Base-by-base conservation (phyloP, 768 basidiomycete genomes). In the Leccinum variicolor region DNA sequence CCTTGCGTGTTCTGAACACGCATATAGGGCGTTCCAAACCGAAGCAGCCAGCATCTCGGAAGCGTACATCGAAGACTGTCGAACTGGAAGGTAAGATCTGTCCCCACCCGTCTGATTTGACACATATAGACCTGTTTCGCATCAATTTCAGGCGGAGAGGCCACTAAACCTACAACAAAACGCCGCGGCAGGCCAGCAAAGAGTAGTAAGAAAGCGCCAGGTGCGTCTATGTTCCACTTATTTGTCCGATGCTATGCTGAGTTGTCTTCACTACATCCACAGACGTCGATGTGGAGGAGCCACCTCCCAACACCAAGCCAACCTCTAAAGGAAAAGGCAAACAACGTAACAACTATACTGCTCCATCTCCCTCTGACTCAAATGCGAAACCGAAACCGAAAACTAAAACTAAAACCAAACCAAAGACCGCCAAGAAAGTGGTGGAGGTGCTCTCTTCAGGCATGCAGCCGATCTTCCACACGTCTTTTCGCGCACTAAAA, bases 101-200 rank as follows among this genome's bases (percentile, higher is more conserved):
- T 29, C 56, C 48, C 26, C 9, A 45, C 3, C 4, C 11, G 14
- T 17, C 50, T 28, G 4, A 23, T 25, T 17, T 14, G 19, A 25
- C 6, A 14, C 29, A 5, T 34, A 41, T 39, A 17, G 8, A 50
- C 26, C 47, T 8, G 26, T 3, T 57, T 29, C 21, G 2, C 13
- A 6, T 21, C 23, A 2, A 6, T 33, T 34, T 47, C 29, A 64
- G 64, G 28, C 8, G 53, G 54, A 25, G 25, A 25, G 6, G 6
- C 11, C 2, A 8, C 47, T 28, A 56, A 59, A 21, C 54, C 66
- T 36, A 15, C 58, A 34, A 53, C 66, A 8, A 66, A 60, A 29
- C 69, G 63, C 10, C 60, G 58, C 41, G 57, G 60, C 8, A 53
- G 53, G 19, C 58, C 54, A 5, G 36, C 50, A 11, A 69, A 65